phyloP scores from a whole-genome alignment of 2,329 filamentous ascomycete species.

The Purpureocillium takamizusanense region DNA sequence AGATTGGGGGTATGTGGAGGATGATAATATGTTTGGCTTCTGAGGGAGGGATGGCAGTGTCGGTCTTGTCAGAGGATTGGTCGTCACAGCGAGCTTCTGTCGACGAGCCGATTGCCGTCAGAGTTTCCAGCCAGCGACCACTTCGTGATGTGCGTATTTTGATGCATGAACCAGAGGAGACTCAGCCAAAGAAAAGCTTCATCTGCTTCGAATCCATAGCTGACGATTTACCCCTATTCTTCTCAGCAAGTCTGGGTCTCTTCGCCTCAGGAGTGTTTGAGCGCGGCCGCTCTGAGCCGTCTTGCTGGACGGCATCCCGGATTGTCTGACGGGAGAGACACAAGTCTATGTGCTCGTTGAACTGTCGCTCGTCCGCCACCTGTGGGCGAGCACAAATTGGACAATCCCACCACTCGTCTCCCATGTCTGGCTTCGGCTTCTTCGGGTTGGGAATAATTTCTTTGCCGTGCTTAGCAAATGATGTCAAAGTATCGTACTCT shows the following conservation, averaged over 20 bases:
- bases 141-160: too few relatives aligned
- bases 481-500: neutral
- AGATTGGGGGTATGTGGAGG: conserved; percentile 4
- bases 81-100: too few relatives aligned
- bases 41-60: too few relatives aligned
- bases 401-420: conserved; percentile 66
- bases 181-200: conserved; percentile 42
- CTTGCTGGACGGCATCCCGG: conserved; percentile 64
- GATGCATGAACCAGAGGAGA: too few relatives aligned
- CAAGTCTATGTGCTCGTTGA: conserved; percentile 89
- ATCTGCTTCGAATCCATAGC: conserved; percentile 36
- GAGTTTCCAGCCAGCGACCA: too few relatives aligned
- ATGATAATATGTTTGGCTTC: neutral
- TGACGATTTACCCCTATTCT: conserved; percentile 27
- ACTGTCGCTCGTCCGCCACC: conserved; percentile 60
- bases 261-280: conserved; percentile 29
- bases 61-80: too few relatives aligned
- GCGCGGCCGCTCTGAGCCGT: conserved; percentile 15
- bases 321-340: conserved; percentile 85
- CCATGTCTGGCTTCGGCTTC: conserved; percentile 16
- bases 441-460: conserved; percentile 40
- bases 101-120: too few relatives aligned
- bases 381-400: conserved; percentile 80
- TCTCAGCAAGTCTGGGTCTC: conserved; percentile 22
- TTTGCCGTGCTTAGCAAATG: conserved; percentile 32